Percentiles rank a stretch among this genome's conserved stretches.
Evolutionary conservation across 164 flowering plant species (phyloP).

Genomic region (Tetrastigma voinierianum): DNA sequence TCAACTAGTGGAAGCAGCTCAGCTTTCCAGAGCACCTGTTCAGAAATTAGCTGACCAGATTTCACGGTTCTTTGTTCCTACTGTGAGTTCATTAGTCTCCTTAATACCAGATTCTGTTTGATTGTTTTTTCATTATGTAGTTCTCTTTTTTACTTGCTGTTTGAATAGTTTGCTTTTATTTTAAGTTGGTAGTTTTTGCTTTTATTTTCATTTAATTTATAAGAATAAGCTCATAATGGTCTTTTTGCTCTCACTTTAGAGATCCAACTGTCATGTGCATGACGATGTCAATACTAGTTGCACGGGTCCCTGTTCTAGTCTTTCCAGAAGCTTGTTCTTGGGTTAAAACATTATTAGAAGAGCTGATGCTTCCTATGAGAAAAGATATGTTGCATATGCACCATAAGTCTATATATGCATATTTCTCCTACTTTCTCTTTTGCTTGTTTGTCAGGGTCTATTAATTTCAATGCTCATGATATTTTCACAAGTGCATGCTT

Average conservation of each 20-base stretch:
- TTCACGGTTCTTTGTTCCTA: conserved; percentile 85
- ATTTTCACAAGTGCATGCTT: too few relatives aligned
- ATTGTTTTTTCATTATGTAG: background rate
- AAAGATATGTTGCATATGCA: too few relatives aligned
- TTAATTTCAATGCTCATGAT: too few relatives aligned
- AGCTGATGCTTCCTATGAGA: background rate
- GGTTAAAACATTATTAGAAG: background rate
- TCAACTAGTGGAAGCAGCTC: conserved; percentile 94
- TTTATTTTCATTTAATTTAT: too few relatives aligned
- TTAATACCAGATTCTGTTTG: background rate
- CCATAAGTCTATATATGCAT: too few relatives aligned
- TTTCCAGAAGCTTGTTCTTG: background rate
- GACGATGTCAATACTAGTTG: background rate
- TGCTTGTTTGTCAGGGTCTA: too few relatives aligned
- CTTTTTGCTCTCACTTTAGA: background rate
- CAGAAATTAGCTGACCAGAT: conserved; percentile 85
- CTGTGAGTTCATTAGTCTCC: conserved; percentile 43
- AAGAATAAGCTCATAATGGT: too few relatives aligned
- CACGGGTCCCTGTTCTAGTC: background rate
- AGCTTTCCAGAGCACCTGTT: conserved; percentile 87
- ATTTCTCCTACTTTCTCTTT: too few relatives aligned
- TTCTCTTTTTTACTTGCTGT: background rate
- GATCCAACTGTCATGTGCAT: background rate
- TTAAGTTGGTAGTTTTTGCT: too few relatives aligned
- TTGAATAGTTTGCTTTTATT: background rate